Conservation (phyloP, 129 eudicot genomes). For the Dittrichia graveolens region DNA sequence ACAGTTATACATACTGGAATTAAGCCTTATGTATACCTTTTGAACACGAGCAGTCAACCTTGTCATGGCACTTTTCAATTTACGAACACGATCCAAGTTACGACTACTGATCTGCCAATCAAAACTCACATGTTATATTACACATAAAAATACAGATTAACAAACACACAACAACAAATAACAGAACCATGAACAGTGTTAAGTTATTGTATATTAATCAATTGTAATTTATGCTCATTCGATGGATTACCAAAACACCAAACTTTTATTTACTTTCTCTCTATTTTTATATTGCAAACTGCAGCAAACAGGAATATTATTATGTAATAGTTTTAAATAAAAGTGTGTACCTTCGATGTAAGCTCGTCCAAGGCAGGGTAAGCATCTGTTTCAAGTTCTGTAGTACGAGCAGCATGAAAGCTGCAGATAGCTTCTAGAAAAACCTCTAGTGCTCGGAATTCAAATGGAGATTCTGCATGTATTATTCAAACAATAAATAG, state of each 20-base stretch:
- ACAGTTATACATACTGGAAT: neutral
- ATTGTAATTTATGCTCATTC: too few species aligned
- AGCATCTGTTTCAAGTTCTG: conserved; percentile 84
- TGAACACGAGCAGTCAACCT: conserved; percentile 93
- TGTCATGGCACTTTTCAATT: conserved; percentile 94
- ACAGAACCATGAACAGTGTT: neutral
- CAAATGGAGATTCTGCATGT: conserved; percentile 84
- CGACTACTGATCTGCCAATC: conserved; percentile 86
- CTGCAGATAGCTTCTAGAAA: conserved; percentile 93
- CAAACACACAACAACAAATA: neutral
- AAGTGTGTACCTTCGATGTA: conserved; percentile 67
- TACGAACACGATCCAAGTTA: conserved; percentile 84
- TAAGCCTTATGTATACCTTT: conserved; percentile 54
- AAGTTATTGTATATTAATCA: too few species aligned
- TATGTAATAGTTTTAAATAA: neutral
- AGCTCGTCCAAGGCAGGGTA: conserved; percentile 93
- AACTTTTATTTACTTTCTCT: too few species aligned
- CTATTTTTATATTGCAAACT: neutral
- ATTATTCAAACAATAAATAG: conserved; percentile 2
- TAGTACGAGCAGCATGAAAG: conserved; percentile 78
- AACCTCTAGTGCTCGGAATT: conserved; percentile 88
- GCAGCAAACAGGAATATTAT: neutral
- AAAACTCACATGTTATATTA: conserved; percentile 6
- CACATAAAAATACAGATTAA: neutral
- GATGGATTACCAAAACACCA: too few species aligned